phyloP scores from a whole-genome alignment of 2,329 filamentous ascomycete genomes.

The Trichoderma pleuroti region DNA sequence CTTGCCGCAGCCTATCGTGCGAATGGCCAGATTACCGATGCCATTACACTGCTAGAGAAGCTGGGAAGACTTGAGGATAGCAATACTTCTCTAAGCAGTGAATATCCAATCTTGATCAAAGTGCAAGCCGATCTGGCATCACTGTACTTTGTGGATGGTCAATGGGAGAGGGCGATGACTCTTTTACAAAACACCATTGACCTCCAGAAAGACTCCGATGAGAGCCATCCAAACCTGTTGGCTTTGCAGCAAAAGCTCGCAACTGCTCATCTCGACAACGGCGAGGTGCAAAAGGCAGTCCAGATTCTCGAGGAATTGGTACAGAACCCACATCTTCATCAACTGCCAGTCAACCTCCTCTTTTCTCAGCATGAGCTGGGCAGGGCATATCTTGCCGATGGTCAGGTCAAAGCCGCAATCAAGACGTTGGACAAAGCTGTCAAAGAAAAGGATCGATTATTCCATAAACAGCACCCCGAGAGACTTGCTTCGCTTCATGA shows the following conservation, averaged over 20 bases:
- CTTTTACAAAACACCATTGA: slow-evolving; percentile 9
- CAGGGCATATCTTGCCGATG: slow-evolving; percentile 9
- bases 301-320: background rate
- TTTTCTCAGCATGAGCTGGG: slow-evolving; percentile 4
- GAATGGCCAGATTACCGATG: slow-evolving; percentile 11
- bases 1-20: background rate
- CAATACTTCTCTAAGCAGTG: background rate
- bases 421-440: slow-evolving; percentile 1
- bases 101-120: slow-evolving; percentile 7
- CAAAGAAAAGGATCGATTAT: background rate
- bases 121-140: background rate
- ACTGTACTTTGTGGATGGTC: background rate
- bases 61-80: background rate
- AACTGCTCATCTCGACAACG: slow-evolving; percentile 3
- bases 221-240: background rate
- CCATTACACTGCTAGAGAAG: background rate
- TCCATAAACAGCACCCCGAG: background rate
- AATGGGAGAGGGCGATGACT: background rate
- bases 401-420: slow-evolving; percentile 14
- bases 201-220: background rate
- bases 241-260: slow-evolving; percentile 13
- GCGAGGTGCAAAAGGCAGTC: slow-evolving; percentile 4
- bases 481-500: slow-evolving; percentile 11
- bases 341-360: background rate
- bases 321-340: background rate